Evolutionary conservation across 2,329 filamentous ascomycete species (phyloP).

Genomic region (Alternaria consortialis): DNA sequence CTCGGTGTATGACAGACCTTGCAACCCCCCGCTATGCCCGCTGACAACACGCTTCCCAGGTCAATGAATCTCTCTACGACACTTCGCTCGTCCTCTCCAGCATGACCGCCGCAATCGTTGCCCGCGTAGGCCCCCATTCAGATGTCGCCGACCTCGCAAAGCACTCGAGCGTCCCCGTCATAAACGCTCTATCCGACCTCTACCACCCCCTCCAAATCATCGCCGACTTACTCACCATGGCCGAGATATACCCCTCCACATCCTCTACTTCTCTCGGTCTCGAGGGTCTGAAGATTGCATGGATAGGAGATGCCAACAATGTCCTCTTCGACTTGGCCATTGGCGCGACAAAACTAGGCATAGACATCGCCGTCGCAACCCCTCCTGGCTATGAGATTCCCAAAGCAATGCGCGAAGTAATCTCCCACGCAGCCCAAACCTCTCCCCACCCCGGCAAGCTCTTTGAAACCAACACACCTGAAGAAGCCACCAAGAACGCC

Average conservation of each 20-base stretch:
- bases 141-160: conserved; percentile 60
- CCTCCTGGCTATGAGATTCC: conserved; percentile 87
- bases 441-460: conserved; percentile 71
- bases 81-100: conserved; percentile 93
- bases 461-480: conserved; percentile 78
- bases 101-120: conserved; percentile 59
- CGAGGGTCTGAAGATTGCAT: conserved; percentile 88
- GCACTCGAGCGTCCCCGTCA: conserved; percentile 59
- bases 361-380: conserved; percentile 86
- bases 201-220: conserved; percentile 95
- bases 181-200: conserved; percentile 77
- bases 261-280: conserved; percentile 68
- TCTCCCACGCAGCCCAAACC: conserved; percentile 68
- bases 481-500: conserved; percentile 84
- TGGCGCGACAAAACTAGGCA: conserved; percentile 84
- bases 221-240: conserved; percentile 90
- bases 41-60: conserved; percentile 55
- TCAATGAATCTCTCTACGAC: conserved; percentile 95
- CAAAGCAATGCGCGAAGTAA: conserved; percentile 74
- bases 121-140: conserved; percentile 62
- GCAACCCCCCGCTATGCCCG: not conserved
- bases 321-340: conserved; percentile 94
- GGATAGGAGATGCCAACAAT: conserved; percentile 97
- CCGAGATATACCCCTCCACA: conserved; percentile 73
- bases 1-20: conserved; percentile 71